Evolutionary conservation across 805 yeast species (phyloP), one percentile per base, ranked within the genome.

Genomic region (Saturnispora diversa): DNA sequence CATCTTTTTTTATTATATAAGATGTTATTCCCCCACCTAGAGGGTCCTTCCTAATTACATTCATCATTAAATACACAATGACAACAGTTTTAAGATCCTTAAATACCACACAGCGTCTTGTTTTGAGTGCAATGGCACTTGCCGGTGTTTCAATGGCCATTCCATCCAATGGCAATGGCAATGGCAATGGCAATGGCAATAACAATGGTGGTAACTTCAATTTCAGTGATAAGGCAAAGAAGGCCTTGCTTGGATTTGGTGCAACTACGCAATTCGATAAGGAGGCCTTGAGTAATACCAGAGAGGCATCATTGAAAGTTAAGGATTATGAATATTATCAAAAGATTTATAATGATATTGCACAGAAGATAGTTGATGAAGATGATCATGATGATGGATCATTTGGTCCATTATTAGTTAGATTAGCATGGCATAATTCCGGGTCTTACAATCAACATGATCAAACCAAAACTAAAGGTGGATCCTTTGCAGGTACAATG

Each of bases 341-440:
- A 59, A 52, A 65, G 44, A 75, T 75, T 45, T 90, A 77, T 63
- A 79, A 75, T 64, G 92, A 77, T 48, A 85, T 75, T 70, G 96
- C 80, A 26, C 56, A 54, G 31, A 72, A 69, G 57, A 56, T 83
- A 19, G 66, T 69, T 47, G 84, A 77, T 33, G 60, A 64, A 26
- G 72, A 68, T 44, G 78, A 65, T 39, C 72, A 68, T 54, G 84
- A 77, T 51, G 81, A 77, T 54, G 83, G 83, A 5, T 73, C 80
- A 4, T 63, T 66, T 48, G 75, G 69, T 1, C 77, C 75, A 26
- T 50, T 69, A 11, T 46, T 71, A 11, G 63, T 71, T 19, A 54
- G 75, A 46, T 54, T 70, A 23, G 68, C 75, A 28, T 71, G 75
- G 75, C 75, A 71, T 46, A 59, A 65, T 33, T 64, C 69, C 37